Base-by-base conservation (phyloP, 2,329 filamentous ascomycete genomes). In the Ceratocystis ficicola region DNA sequence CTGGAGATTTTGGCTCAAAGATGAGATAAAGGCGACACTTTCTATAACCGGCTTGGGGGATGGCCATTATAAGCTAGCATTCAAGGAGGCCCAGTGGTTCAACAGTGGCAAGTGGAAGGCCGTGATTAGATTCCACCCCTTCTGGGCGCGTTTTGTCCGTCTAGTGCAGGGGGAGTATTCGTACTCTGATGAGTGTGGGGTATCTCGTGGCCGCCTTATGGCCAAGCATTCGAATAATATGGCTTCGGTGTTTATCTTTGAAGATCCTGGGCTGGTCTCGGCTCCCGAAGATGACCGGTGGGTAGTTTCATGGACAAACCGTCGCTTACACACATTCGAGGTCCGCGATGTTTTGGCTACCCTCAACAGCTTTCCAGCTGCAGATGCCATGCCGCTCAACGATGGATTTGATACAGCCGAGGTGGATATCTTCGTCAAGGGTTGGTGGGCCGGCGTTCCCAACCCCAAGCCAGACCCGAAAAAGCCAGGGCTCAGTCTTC, bases 321-420 rank as follows among this genome's bases (percentile, higher is more conserved):
- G 68, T 1, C 63, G 61, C 5, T 57, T 70, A 6, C 60, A 68
- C 7, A 44, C 25, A 1, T 69, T 69, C 10, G 68, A 69, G 48
- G 3, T 20, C 17, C 65, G 65, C 1, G 63, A 67, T 22, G 44
- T 67, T 41, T 30, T 67, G 8, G 55, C 55, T 5, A 48, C 57
- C 3, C 17, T 62, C 5, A 10, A n/a, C 25, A 25, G 36, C 30
- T 52, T 64, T 20, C 62, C 62, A 17, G 10, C 15, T 10, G 10
- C 20, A 17, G 10, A 25, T n/a, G n/a, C 32, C 30, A 64, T 64
- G 46, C 55, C 36, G 20, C 44, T 30, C 28, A 32, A 17, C 41
- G 32, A 17, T 17, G 55, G 55, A 10, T 32, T 59, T 20, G 55
- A 59, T 30, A 50, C 62, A 28, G 52, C 15, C 41, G 41, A 50